phyloP scores from a whole-genome alignment of 306 rosid species.

The Dryas drummondii region DNA sequence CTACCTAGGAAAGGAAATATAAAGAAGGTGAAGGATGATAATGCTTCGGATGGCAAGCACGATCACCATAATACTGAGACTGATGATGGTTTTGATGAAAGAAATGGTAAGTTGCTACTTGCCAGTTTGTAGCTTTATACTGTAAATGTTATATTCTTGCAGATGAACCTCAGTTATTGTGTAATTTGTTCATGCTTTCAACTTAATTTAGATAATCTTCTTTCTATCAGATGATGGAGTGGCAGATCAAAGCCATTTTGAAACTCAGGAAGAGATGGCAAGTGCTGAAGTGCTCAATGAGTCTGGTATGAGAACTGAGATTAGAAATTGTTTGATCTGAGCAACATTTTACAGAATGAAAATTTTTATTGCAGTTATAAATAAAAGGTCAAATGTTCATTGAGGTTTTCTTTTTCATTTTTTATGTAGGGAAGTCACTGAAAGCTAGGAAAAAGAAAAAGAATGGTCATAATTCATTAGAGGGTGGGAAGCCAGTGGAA shows the following conservation, averaged over 20 bases:
- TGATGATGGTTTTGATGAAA: slow-evolving; percentile 29
- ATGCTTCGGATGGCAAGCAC: slow-evolving; percentile 12
- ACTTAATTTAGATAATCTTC: background rate
- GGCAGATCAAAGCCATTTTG: background rate
- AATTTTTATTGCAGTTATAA: slow-evolving; percentile 7
- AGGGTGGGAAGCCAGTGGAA: slow-evolving; percentile 29
- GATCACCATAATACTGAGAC: slow-evolving; percentile 3
- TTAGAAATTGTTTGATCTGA: slow-evolving; percentile 13
- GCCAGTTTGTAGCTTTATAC: background rate
- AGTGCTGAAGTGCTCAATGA: background rate
- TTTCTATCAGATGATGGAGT: slow-evolving; percentile 25
- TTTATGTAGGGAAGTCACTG: slow-evolving; percentile 57
- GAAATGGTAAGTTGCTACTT: slow-evolving; percentile 35
- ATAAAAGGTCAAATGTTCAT: slow-evolving; percentile 6
- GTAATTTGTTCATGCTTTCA: background rate
- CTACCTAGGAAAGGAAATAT: slow-evolving; percentile 28
- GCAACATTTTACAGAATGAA: slow-evolving; percentile 6
- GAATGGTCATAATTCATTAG: slow-evolving; percentile 18
- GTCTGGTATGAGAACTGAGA: slow-evolving; percentile 15
- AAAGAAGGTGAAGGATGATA: slow-evolving; percentile 32
- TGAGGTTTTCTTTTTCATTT: slow-evolving; percentile 3
- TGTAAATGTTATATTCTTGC: slow-evolving; percentile 1
- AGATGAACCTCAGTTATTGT: background rate
- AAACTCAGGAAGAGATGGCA: background rate
- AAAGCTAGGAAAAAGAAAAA: slow-evolving; percentile 48